Percentiles rank a stretch among this genome's conserved stretches.
phyloP scores from a whole-genome alignment of 2,329 filamentous ascomycete species.

The Tetracladium maxilliforme region DNA sequence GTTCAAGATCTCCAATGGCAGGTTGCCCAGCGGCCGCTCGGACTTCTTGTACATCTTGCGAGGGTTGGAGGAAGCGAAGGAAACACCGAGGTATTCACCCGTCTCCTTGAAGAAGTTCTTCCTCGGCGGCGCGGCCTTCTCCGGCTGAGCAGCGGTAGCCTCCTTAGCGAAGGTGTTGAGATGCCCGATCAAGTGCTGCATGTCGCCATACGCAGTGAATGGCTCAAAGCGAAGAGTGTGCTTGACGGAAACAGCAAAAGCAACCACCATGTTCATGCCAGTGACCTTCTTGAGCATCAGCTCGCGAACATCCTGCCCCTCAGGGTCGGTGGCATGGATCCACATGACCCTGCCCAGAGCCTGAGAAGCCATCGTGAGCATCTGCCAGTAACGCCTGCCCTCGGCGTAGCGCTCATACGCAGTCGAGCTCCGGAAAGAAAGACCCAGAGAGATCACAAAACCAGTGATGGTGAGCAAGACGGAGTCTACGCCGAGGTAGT shows the following conservation, averaged over 20 bases:
- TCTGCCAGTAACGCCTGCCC: slow-evolving; percentile 47
- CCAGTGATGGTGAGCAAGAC: slow-evolving; percentile 62
- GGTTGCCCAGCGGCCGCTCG: slow-evolving; percentile 59
- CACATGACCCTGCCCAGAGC: slow-evolving; percentile 66
- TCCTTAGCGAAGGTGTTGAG: slow-evolving; percentile 59
- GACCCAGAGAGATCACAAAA: slow-evolving; percentile 68
- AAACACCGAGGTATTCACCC: slow-evolving; percentile 62
- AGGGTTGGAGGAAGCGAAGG: slow-evolving; percentile 66
- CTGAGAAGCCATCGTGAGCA: slow-evolving; percentile 46
- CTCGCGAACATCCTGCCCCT: slow-evolving; percentile 41
- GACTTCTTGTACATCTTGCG: slow-evolving; percentile 63
- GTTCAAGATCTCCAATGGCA: slow-evolving; percentile 69
- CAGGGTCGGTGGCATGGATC: slow-evolving; percentile 56
- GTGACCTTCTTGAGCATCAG: slow-evolving; percentile 53
- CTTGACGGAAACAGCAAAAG: slow-evolving; percentile 65
- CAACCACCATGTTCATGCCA: slow-evolving; percentile 60
- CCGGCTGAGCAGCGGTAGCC: slow-evolving; percentile 26
- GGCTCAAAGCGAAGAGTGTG: slow-evolving; percentile 77
- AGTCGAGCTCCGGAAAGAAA: slow-evolving; percentile 64
- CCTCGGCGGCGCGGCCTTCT: slow-evolving; percentile 16
- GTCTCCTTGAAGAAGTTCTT: slow-evolving; percentile 44
- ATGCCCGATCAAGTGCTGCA: slow-evolving; percentile 53
- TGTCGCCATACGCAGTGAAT: slow-evolving; percentile 61
- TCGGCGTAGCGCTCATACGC: slow-evolving; percentile 60
- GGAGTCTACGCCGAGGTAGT: slow-evolving; percentile 40